Evolutionary conservation across 768 basidiomycete genomes (phyloP).

Genomic region (Mycena rosella): DNA sequence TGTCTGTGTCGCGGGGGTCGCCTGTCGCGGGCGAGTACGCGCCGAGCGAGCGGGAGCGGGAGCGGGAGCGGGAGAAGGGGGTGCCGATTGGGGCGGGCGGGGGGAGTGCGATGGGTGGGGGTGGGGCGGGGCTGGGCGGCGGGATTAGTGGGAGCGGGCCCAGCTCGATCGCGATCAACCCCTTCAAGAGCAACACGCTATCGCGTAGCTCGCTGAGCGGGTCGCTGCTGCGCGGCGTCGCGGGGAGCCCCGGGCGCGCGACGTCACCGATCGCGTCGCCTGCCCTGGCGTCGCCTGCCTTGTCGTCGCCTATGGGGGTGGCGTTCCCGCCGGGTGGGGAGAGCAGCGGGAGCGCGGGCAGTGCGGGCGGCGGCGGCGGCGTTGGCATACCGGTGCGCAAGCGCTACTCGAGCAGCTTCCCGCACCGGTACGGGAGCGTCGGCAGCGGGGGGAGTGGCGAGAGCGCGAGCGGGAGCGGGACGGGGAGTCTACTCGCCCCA

Average conservation of each 20-base stretch:
- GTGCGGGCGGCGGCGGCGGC: conserved; percentile 20
- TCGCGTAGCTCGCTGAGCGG: conserved; percentile 29
- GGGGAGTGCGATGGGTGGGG: not conserved
- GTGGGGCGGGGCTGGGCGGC: too few species aligned
- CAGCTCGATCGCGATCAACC: conserved; percentile 34
- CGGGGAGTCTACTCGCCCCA: not conserved
- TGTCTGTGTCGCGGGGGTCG: not conserved
- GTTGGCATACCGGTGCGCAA: conserved; percentile 55
- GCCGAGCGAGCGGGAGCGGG: conserved; percentile 33
- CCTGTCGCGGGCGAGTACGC: not conserved
- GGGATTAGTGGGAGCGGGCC: conserved; percentile 16
- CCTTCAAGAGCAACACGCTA: conserved; percentile 49
- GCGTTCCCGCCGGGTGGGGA: conserved; percentile 24
- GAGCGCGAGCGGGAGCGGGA: conserved; percentile 36
- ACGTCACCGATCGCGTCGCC: conserved; percentile 16
- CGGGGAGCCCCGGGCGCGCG: conserved; percentile 30
- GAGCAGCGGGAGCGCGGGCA: too few species aligned
- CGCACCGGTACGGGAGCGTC: conserved; percentile 70
- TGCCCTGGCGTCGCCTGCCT: conserved; percentile 12
- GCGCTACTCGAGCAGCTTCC: conserved; percentile 84
- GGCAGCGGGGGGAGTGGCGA: conserved; percentile 53
- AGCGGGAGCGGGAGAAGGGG: conserved; percentile 35
- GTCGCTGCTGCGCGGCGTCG: conserved; percentile 30
- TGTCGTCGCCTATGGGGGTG: conserved; percentile 14
- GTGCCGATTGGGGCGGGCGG: conserved; percentile 28